These are phyloP conservation scores for Hanseniaspora taiwanica DNA, from an alignment of 805 yeast genomes.

Conservation along the genomic window DNA sequence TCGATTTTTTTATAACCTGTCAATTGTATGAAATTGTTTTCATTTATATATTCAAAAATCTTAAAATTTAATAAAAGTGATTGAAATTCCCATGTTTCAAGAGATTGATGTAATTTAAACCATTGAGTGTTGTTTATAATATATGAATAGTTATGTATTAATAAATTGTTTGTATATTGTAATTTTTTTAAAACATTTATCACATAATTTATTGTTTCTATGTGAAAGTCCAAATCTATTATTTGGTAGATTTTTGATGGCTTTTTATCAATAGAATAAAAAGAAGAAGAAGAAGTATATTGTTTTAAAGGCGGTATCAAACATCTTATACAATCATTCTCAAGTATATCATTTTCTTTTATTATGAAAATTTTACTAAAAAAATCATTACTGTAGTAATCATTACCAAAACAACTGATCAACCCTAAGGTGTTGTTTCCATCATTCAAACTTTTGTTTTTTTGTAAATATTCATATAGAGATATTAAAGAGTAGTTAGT, in stretches of 20 bases:
- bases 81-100: conserved; percentile 31
- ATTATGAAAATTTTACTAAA: too few relatives aligned
- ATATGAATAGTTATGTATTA: neutral
- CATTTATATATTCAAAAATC: conserved; percentile 17
- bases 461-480: neutral
- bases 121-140: conserved; percentile 2
- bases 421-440: too few relatives aligned
- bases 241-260: neutral
- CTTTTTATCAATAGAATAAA: too few relatives aligned
- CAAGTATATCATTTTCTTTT: neutral
- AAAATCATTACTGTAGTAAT: neutral
- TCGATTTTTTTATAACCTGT: conserved; percentile 6
- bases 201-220: neutral
- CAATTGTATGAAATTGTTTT: conserved; percentile 10
- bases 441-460: too few relatives aligned
- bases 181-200: neutral
- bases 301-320: too few relatives aligned
- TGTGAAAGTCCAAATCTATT: neutral
- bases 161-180: neutral
- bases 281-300: too few relatives aligned
- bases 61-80: conserved; percentile 26
- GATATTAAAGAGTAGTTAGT: too few relatives aligned
- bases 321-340: too few relatives aligned
- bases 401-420: too few relatives aligned
- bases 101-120: conserved; percentile 19